Evolutionary conservation across 179 eudicot species (phyloP).

Genomic region (Silene noctiflora): DNA sequence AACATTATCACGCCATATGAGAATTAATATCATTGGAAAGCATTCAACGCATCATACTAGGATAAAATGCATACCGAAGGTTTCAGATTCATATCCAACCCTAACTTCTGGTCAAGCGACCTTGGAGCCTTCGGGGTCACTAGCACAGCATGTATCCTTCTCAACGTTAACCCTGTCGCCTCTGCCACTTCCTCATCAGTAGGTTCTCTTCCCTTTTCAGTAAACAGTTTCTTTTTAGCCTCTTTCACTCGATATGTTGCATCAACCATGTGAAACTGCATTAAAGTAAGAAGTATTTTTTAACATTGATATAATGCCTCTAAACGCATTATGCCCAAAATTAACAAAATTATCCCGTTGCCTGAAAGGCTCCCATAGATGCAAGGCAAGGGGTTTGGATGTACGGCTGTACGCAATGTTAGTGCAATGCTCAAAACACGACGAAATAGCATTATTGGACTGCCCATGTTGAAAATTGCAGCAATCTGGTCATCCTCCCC

Average conservation of each 20-base stretch:
- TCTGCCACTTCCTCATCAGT: constrained; percentile 75
- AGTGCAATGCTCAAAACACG: background rate
- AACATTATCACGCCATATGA: too few species aligned
- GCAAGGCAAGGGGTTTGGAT: background rate
- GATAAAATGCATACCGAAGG: constrained; percentile 57
- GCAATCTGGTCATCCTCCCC: too few species aligned
- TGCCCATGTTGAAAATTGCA: too few species aligned
- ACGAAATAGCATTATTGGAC: too few species aligned
- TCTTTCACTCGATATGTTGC: constrained; percentile 78
- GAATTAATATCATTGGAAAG: too few species aligned
- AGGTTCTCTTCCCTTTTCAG: constrained; percentile 69
- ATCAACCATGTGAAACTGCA: constrained; percentile 86
- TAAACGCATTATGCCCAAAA: background rate
- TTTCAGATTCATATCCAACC: constrained; percentile 54
- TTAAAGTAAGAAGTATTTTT: constrained; percentile 7
- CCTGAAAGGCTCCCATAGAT: background rate
- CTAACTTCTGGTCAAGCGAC: constrained; percentile 84
- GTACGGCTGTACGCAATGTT: background rate
- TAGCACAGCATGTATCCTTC: constrained; percentile 65
- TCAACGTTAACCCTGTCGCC: constrained; percentile 86
- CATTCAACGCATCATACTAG: background rate
- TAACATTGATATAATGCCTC: background rate
- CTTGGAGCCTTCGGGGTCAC: constrained; percentile 80
- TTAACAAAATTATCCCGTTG: background rate
- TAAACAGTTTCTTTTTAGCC: constrained; percentile 58